phyloP scores from a whole-genome alignment of 768 basidiomycete species.

The Pisolithus marmoratus region DNA sequence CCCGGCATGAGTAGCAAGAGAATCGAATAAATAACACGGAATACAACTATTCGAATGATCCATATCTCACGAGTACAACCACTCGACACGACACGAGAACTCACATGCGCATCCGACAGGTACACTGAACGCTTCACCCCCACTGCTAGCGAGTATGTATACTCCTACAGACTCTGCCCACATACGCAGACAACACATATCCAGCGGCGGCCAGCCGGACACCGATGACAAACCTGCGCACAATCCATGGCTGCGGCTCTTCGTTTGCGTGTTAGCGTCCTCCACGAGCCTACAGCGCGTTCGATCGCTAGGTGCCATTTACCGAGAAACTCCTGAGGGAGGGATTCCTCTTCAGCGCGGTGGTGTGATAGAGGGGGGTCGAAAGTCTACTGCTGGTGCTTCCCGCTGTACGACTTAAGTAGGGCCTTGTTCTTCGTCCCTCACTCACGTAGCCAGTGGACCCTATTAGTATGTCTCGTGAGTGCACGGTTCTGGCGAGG shows the following conservation, averaged over 20 bases:
- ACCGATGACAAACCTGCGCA: slow-evolving; percentile 60
- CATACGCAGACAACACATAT: slow-evolving; percentile 75
- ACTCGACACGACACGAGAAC: slow-evolving; percentile 29
- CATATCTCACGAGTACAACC: slow-evolving; percentile 2
- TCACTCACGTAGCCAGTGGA: no score
- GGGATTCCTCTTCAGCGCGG: no score
- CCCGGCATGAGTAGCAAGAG: slow-evolving; percentile 69
- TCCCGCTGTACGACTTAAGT: no score
- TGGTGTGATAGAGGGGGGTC: no score
- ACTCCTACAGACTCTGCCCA: slow-evolving; percentile 62
- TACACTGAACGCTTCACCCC: slow-evolving; percentile 40
- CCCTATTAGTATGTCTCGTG: no score
- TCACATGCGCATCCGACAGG: slow-evolving; percentile 64
- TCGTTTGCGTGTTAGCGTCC: no score
- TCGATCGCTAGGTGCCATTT: no score
- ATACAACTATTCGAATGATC: slow-evolving; percentile 44
- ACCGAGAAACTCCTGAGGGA: no score
- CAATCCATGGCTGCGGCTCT: slow-evolving; percentile 59
- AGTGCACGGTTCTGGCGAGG: no score
- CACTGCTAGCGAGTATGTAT: slow-evolving; percentile 55
- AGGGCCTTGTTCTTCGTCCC: no score
- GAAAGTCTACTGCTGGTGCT: no score
- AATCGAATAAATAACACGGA: slow-evolving; percentile 57
- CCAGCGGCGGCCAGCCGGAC: slow-evolving; percentile 55
- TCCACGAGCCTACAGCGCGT: no score